phyloP scores from a whole-genome alignment of 208 protist species.

The Leishmania arabica region DNA sequence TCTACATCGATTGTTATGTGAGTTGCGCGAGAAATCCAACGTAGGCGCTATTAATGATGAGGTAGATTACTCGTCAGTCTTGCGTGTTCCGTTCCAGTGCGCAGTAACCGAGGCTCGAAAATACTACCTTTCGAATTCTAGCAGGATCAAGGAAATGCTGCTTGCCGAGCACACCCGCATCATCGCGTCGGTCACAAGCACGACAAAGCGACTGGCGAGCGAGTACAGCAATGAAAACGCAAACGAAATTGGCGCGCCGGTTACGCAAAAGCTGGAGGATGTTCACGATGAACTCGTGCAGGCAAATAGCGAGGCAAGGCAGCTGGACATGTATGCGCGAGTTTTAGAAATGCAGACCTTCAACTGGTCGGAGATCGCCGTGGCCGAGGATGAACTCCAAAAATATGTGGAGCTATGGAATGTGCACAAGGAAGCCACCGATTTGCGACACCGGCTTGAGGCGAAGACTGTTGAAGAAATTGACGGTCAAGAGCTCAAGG shows the following conservation, averaged over 20 bases:
- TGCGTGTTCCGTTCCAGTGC: constrained; percentile 44
- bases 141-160: constrained; percentile 39
- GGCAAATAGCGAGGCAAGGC: constrained; percentile 34
- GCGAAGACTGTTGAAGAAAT: constrained; percentile 49
- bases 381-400: constrained; percentile 57
- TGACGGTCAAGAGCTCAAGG: constrained; percentile 74
- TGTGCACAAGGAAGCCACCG: constrained; percentile 52
- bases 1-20: constrained; percentile 39
- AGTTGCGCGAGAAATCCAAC: constrained; percentile 40
- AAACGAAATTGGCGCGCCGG: constrained; percentile 41
- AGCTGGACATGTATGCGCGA: constrained; percentile 69
- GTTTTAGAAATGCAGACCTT: constrained; percentile 70
- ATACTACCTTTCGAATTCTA: constrained; percentile 33
- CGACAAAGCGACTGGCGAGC: constrained; percentile 32
- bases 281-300: constrained; percentile 36
- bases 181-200: constrained; percentile 30
- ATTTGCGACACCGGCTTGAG: constrained; percentile 59
- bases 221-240: constrained; percentile 45
- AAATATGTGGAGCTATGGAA: constrained; percentile 82
- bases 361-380: constrained; percentile 72
- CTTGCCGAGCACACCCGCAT: constrained; percentile 34
- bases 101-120: constrained; percentile 42
- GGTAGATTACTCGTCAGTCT: constrained; percentile 26
- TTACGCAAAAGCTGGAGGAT: constrained; percentile 52
- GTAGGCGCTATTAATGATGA: neutral